Conservation (phyloP, 1,284 basidiomycete genomes). For the Entoloma clypeatum region DNA sequence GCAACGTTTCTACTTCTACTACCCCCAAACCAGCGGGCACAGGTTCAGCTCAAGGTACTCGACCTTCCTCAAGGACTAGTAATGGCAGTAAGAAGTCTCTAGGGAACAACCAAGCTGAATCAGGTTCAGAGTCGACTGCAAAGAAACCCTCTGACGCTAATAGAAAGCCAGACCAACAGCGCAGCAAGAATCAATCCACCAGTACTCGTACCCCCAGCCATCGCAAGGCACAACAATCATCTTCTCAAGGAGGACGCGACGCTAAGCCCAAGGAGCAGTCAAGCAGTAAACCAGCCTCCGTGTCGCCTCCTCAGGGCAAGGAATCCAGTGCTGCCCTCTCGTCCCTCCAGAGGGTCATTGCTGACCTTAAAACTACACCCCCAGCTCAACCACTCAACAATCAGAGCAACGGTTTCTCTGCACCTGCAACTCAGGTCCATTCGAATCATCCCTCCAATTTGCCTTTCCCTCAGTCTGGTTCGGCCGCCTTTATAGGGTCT, state of each 20-base stretch:
- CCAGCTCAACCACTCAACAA: conserved; percentile 42
- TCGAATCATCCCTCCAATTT: conserved; percentile 62
- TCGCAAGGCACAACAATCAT: conserved; percentile 54
- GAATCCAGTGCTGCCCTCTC: conserved; percentile 72
- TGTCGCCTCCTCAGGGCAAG: conserved; percentile 37
- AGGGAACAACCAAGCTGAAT: conserved; percentile 45
- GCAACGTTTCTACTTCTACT: conserved; percentile 48
- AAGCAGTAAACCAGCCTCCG: conserved; percentile 49
- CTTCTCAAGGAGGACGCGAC: conserved; percentile 49
- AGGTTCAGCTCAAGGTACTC: conserved; percentile 40
- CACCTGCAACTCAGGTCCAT: conserved; percentile 41
- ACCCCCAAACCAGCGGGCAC: conserved; percentile 42
- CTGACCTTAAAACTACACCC: conserved; percentile 75
- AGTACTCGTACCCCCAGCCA: conserved; percentile 44
- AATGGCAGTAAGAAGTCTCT: conserved; percentile 50
- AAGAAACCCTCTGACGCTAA: conserved; percentile 53
- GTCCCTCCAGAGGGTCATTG: conserved; percentile 78
- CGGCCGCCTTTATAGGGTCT: conserved; percentile 49
- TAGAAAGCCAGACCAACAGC: conserved; percentile 55
- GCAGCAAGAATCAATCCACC: conserved; percentile 50
- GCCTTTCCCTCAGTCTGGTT: conserved; percentile 68
- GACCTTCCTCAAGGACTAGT: conserved; percentile 60
- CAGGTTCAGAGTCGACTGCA: conserved; percentile 60
- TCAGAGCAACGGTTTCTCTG: conserved; percentile 40
- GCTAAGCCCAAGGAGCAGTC: conserved; percentile 37